Conservation (phyloP, 2,329 filamentous ascomycete genomes). For the Teratosphaeria nubilosa region DNA sequence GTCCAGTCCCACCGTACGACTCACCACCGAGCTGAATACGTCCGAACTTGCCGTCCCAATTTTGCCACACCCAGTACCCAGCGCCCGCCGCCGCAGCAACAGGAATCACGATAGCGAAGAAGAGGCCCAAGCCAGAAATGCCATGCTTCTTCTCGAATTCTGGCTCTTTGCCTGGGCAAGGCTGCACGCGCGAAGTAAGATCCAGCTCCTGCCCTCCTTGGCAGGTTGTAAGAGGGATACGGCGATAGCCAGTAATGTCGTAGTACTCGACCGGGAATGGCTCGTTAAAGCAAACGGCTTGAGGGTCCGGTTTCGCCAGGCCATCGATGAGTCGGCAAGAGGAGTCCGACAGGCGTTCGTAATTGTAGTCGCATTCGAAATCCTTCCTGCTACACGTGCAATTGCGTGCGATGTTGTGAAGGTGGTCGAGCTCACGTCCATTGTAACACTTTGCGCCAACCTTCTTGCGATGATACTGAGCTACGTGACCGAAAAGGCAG, state of each 20-base stretch:
- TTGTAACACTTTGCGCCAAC: conserved; percentile 72
- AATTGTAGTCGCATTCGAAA: conserved; percentile 97
- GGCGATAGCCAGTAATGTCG: conserved; percentile 77
- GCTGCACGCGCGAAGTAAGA: conserved; percentile 47
- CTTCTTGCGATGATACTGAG: conserved; percentile 86
- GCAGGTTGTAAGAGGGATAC: conserved; percentile 84
- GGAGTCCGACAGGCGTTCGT: conserved; percentile 64
- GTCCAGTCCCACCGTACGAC: conserved; percentile 2
- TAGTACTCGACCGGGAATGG: conserved; percentile 67
- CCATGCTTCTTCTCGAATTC: conserved; percentile 68
- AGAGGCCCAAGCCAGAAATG: conserved; percentile 62
- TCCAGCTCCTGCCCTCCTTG: conserved; percentile 65
- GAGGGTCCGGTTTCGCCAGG: conserved; percentile 53
- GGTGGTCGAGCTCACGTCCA: conserved; percentile 52
- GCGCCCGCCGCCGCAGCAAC: conserved; percentile 58
- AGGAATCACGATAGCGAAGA: conserved; percentile 75
- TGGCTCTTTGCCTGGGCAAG: conserved; percentile 71
- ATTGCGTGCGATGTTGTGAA: conserved; percentile 61
- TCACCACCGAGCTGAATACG: conserved; percentile 74
- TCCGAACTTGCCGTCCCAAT: conserved; percentile 85
- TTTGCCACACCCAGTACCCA: conserved; percentile 76
- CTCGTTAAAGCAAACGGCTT: conserved; percentile 49
- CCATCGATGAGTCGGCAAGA: conserved; percentile 70
- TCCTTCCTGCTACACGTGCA: conserved; percentile 78
- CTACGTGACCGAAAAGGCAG: conserved; percentile 86